Evolutionary conservation across 129 eudicot species (phyloP).

Genomic region (Gnaphalium uliginosum): DNA sequence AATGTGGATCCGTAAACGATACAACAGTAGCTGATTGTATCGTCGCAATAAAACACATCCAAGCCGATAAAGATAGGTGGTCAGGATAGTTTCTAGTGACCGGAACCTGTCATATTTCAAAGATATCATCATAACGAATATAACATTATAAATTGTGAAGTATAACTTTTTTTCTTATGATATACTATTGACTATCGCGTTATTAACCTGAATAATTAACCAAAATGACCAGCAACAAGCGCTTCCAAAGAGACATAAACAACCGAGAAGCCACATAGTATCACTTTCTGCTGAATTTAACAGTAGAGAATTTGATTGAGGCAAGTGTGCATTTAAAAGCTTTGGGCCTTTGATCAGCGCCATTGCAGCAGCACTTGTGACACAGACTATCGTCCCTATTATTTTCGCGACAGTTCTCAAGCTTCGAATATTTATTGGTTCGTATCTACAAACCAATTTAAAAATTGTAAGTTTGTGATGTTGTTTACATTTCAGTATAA

Average conservation of each 20-base stretch:
- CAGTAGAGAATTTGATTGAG: slow-evolving; percentile 38
- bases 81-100: slow-evolving; percentile 56
- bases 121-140: background rate
- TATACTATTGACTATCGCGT: background rate
- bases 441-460: slow-evolving; percentile 43
- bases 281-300: slow-evolving; percentile 26
- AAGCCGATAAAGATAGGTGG: slow-evolving; percentile 70
- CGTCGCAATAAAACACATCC: slow-evolving; percentile 71
- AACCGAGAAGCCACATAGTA: slow-evolving; percentile 71
- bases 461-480: background rate
- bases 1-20: slow-evolving; percentile 48
- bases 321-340: slow-evolving; percentile 47
- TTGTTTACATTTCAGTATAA: background rate
- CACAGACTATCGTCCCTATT: slow-evolving; percentile 66
- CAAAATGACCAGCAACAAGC: slow-evolving; percentile 79
- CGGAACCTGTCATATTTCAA: slow-evolving; percentile 51
- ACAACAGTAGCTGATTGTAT: slow-evolving; percentile 60
- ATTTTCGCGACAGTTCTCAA: slow-evolving; percentile 70
- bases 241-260: slow-evolving; percentile 68
- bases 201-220: slow-evolving; percentile 76
- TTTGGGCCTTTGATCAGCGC: slow-evolving; percentile 80
- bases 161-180: too few species aligned
- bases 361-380: slow-evolving; percentile 69
- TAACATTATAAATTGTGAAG: background rate
- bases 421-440: slow-evolving; percentile 59